Evolutionary conservation across 441 rosid genomes (phyloP), one percentile per base, ranked within the genome.

Genomic region (Erodium texanum): DNA sequence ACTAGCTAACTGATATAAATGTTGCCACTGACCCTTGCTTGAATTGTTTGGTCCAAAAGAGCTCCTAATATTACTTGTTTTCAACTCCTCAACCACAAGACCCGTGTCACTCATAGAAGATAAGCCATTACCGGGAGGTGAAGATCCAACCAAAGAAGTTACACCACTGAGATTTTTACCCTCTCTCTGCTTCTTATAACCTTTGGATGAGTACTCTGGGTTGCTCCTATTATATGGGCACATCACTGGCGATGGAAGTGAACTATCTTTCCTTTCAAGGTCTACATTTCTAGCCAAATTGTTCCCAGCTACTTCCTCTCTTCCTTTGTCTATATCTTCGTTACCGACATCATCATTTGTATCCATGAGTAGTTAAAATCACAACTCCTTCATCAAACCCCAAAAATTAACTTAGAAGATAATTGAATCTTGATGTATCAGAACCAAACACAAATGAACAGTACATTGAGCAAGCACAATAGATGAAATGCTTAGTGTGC

Each of bases 51-150:
- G 68, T 67, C 63, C 63, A 32, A 66, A 34, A 34, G 41, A 34
- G 41, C 8, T 34, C 10, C 41, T 34, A 34, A 34, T 79, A 67
- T 82, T 82, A 16, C 78, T 77, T 50, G 70, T 67, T 0, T 85
- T 79, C 73, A 83, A 38, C 69, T 87, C 89, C 62, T 78, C 84
- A 65, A 87, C 83, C n/a, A 67, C 73, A 19, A 64, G 67, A 61
- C 36, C 36, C 10, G 74, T 32, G 36, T 32, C 36, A 32, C 6
- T 32, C 36, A 32, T 32, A 32, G 36, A 32, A 32, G 36, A 5
- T 32, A 32, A 32, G 36, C 7, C 7, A 32, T 32, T 32, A 32
- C 6, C 36, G 10, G 41, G 74, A 54, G 72, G 71, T 66, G 69
- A 78, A 48, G 82, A 73, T 58, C 77, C 78, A 29, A 29, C 54